These are phyloP conservation scores for Candida germanica DNA, from an alignment of 805 yeast species.

Conservation along the genomic window DNA sequence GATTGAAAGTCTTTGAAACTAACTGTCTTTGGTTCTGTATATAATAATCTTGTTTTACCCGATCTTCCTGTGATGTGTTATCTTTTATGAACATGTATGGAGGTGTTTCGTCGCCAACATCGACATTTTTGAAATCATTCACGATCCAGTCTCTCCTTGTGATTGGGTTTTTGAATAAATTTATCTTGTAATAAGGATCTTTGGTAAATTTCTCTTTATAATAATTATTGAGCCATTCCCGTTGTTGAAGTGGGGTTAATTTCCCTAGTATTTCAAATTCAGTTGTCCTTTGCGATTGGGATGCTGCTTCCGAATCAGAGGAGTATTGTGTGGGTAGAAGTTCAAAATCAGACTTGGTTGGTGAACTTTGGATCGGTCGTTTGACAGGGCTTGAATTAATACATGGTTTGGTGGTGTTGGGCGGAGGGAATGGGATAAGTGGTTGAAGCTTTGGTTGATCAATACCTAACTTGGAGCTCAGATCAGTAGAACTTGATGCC, in stretches of 20 bases:
- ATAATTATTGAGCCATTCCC: slow-evolving; percentile 26
- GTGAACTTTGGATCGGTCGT: background rate
- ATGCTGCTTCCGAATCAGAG: slow-evolving; percentile 10
- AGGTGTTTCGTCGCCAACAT: slow-evolving; percentile 13
- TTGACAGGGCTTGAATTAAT: slow-evolving; percentile 8
- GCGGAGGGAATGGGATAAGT: background rate
- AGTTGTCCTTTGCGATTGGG: background rate
- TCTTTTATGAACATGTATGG: slow-evolving; percentile 14
- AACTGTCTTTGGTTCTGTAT: background rate
- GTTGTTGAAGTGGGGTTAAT: slow-evolving; percentile 32
- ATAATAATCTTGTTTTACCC: slow-evolving; percentile 7
- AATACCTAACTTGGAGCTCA: background rate
- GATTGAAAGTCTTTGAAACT: slow-evolving; percentile 7
- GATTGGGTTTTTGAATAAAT: slow-evolving; percentile 32
- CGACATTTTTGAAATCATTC: slow-evolving; percentile 27
- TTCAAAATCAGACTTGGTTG: slow-evolving; percentile 3
- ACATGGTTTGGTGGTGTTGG: background rate
- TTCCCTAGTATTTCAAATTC: slow-evolving; percentile 3
- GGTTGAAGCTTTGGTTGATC: background rate
- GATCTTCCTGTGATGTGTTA: slow-evolving; percentile 15
- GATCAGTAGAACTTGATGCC: background rate
- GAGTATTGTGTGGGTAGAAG: slow-evolving; percentile 13
- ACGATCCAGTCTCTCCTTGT: slow-evolving; percentile 34
- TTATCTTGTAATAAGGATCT: slow-evolving; percentile 19
- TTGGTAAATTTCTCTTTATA: slow-evolving; percentile 20